Evolutionary conservation across 2,329 filamentous ascomycete genomes (phyloP).

Genomic region (Coniella vitis): DNA sequence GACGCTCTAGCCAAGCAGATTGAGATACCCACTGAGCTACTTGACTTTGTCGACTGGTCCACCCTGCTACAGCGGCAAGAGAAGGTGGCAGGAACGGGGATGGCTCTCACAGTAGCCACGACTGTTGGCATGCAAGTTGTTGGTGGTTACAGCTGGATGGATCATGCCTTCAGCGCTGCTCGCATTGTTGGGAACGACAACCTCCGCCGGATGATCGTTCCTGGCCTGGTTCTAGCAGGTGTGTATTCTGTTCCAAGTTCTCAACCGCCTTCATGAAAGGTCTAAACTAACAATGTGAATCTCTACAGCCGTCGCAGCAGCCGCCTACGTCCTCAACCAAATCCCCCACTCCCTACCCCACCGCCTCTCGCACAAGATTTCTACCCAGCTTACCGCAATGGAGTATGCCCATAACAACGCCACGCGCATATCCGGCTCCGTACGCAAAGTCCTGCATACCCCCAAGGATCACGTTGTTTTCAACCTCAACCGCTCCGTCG

Average conservation of each 20-base stretch:
- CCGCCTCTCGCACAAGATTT: slow-evolving; percentile 78
- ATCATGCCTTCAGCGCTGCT: slow-evolving; percentile 75
- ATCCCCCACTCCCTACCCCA: slow-evolving; percentile 86
- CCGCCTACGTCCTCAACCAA: slow-evolving; percentile 75
- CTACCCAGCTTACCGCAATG: slow-evolving; percentile 68
- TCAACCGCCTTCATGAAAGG: too few species aligned
- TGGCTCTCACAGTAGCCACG: slow-evolving; percentile 87
- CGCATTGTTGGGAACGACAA: slow-evolving; percentile 77
- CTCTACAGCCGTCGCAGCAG: slow-evolving; percentile 59
- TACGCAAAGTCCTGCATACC: slow-evolving; percentile 80
- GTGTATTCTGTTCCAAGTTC: slow-evolving; percentile 34
- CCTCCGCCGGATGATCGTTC: slow-evolving; percentile 71
- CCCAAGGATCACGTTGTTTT: slow-evolving; percentile 82
- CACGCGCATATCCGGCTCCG: slow-evolving; percentile 73
- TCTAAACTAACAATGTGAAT: slow-evolving; percentile 26
- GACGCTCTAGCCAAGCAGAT: slow-evolving; percentile 80
- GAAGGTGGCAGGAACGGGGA: slow-evolving; percentile 87
- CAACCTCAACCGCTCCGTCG: slow-evolving; percentile 75
- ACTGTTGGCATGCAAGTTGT: slow-evolving; percentile 77
- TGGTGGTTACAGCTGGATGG: slow-evolving; percentile 81
- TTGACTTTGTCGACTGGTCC: slow-evolving; percentile 87
- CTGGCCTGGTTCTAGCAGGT: slow-evolving; percentile 73
- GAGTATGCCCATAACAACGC: slow-evolving; percentile 93
- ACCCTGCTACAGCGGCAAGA: slow-evolving; percentile 84
- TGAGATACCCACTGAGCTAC: slow-evolving; percentile 78